phyloP scores from a whole-genome alignment of 192 early-diverging fungal genomes.

The Geranomyces michiganensis region DNA sequence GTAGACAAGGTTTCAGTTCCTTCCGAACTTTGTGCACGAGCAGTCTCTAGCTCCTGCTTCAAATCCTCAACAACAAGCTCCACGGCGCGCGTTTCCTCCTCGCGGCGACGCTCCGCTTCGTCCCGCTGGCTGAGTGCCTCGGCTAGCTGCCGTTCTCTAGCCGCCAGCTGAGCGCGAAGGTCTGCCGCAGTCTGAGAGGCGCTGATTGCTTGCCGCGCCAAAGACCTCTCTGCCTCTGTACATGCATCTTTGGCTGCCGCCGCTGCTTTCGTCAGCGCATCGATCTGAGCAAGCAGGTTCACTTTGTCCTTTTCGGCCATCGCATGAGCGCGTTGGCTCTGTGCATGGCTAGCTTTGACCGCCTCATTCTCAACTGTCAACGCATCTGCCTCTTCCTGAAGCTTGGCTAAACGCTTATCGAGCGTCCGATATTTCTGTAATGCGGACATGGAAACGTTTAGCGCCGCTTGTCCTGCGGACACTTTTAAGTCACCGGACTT shows the following conservation, averaged over 20 bases:
- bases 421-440: neutral
- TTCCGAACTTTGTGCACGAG: neutral
- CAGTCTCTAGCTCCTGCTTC: neutral
- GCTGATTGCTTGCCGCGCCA: neutral
- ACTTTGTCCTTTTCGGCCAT: neutral
- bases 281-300: neutral
- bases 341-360: neutral
- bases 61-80: neutral
- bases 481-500: too few relatives aligned
- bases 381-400: slow-evolving; percentile 4
- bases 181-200: neutral
- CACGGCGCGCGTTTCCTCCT: neutral
- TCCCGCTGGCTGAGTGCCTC: neutral
- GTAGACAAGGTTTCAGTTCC: neutral
- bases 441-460: too few relatives aligned
- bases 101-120: neutral
- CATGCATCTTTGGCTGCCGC: neutral
- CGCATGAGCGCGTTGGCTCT: neutral
- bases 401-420: neutral
- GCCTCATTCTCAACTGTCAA: neutral
- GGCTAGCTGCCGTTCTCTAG: neutral
- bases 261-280: neutral
- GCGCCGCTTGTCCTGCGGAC: too few relatives aligned
- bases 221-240: neutral
- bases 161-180: neutral